Base-by-base conservation (phyloP, 2,329 filamentous ascomycete genomes). In the Grosmannia huntii region DNA sequence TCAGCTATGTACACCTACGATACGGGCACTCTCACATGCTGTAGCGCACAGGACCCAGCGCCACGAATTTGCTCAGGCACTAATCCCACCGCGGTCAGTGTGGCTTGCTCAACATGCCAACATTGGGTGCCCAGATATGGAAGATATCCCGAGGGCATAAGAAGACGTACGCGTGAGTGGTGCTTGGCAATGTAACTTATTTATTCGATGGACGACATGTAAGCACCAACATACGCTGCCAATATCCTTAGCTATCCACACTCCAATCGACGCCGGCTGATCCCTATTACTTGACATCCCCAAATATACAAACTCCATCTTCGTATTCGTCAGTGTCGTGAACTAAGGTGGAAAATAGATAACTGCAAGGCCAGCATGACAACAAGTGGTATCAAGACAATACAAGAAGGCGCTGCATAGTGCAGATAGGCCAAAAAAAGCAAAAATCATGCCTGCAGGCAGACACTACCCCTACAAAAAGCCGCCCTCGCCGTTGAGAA, bases 401-500 rank as follows among this genome's bases (percentile, higher is more conserved):
- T 19, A 28, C 23, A 44, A 44, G 7, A 44, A 44, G 19, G 41
- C 41, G 21, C 41, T 44, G 41, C 41, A 44, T n/a, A n/a, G 41
- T 21, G 38, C 31, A 55, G 21, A 46, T 28, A 10, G 11, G 12
- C n/a, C 23, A 16, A 28, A 19, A n/a, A 55, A 23, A 53, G 44
- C 27, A 55, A 44, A 44, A 44, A n/a, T 19, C 41, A 3, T 44
- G 41, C 2, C 16, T 44, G 16, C 19, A n/a, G 7, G 41, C 49
- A 52, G 16, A 10, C 21, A 10, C 6, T 4, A n/a, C 6, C 25
- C 11, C 27, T 66, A 83, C 46, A 83, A 65, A 63, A 84, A 81
- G 23, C 76, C 77, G 38, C 79, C 77, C 50, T 84, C 81, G 57
- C 67, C 66, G 21, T 74, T 73, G 54, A 81, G 73, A 14, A 82